Percentiles rank a stretch among this genome's conserved stretches.
These are phyloP conservation scores for Nepenthes gracilis DNA, from an alignment of 148 eudicot genomes.

Conservation along the genomic window DNA sequence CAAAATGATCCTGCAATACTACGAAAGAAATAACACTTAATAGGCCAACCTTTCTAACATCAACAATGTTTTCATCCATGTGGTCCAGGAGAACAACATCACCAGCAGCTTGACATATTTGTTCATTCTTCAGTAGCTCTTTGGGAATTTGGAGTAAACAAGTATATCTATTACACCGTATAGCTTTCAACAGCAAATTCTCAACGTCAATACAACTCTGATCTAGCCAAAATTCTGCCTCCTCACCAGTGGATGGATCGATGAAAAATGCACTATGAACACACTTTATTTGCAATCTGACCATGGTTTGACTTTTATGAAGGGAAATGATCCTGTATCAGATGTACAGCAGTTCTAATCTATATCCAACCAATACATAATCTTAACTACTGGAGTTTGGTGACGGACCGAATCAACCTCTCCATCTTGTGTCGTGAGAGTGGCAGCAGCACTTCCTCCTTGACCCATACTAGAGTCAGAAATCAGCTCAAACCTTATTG, in stretches of 20 bases:
- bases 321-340: constrained; percentile 62
- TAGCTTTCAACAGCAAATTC: constrained; percentile 74
- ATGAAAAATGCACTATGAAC: constrained; percentile 80
- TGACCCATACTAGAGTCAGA: constrained; percentile 57
- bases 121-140: constrained; percentile 62
- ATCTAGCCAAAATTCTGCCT: constrained; percentile 70
- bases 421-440: constrained; percentile 67
- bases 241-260: constrained; percentile 78
- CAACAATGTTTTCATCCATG: constrained; percentile 28
- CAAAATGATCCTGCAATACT: neutral
- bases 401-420: constrained; percentile 66
- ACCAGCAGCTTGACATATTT: constrained; percentile 44
- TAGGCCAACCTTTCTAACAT: constrained; percentile 43
- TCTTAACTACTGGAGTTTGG: constrained; percentile 80
- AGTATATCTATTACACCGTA: constrained; percentile 79
- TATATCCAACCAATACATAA: constrained; percentile 81
- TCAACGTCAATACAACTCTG: constrained; percentile 89
- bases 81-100: constrained; percentile 62
- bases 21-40: neutral
- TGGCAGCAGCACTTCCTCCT: constrained; percentile 36
- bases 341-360: constrained; percentile 46
- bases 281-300: constrained; percentile 77
- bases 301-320: constrained; percentile 84
- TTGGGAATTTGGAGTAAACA: constrained; percentile 83
- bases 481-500: constrained; percentile 85